Percentiles rank a stretch among this genome's conserved stretches.
Conservation (phyloP, 176 grass and related monocot genomes). For the Cymbopogon citratus region DNA sequence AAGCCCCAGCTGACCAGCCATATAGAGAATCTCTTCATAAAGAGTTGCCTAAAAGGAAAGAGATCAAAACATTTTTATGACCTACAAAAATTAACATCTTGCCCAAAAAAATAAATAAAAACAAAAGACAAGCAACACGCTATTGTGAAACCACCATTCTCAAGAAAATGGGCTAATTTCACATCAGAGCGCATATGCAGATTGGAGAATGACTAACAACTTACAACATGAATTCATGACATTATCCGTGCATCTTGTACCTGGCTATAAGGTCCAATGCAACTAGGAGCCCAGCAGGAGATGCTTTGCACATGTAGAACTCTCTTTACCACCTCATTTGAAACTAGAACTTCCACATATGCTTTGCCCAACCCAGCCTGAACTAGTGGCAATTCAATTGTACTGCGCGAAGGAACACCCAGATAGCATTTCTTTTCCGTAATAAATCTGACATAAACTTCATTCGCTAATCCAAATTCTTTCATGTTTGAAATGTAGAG, state of each 20-base stretch:
- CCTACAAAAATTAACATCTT: background rate
- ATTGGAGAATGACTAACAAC: background rate
- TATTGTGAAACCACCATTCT: background rate
- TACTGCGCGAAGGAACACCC: constrained; percentile 90
- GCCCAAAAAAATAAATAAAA: background rate
- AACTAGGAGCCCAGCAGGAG: constrained; percentile 98
- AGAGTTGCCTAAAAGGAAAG: constrained; percentile 66
- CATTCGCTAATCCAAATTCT: constrained; percentile 75
- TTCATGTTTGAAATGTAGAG: constrained; percentile 95
- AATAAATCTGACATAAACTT: constrained; percentile 89
- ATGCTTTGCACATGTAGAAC: constrained; percentile 99
- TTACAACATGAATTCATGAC: background rate
- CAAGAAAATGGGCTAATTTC: background rate
- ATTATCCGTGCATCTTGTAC: constrained; percentile 25
- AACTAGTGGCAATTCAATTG: constrained; percentile 75
- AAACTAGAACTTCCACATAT: constrained; percentile 79
- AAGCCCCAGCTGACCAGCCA: constrained; percentile 90
- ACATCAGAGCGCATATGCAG: background rate
- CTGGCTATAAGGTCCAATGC: constrained; percentile 98
- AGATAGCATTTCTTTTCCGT: constrained; percentile 75
- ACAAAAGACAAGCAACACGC: background rate
- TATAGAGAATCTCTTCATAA: constrained; percentile 68
- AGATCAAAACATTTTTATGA: constrained; percentile 6
- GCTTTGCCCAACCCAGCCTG: constrained; percentile 56
- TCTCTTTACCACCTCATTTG: constrained; percentile 67